Conservation (phyloP, 768 basidiomycete species). For the Lentinula lateritia region DNA sequence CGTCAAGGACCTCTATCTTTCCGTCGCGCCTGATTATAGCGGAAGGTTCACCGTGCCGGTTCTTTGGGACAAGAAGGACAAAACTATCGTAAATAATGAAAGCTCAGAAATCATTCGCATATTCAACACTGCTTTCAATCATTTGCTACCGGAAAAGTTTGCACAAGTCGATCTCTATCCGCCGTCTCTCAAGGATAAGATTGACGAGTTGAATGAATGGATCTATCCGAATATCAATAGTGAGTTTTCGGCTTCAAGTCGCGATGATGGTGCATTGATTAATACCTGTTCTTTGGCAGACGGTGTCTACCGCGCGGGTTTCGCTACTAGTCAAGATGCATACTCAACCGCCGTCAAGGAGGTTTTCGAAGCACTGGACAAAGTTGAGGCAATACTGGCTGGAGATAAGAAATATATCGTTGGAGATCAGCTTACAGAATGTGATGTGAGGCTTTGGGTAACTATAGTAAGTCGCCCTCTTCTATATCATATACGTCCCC, state of each 20-base stretch:
- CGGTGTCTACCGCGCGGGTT: conserved; percentile 87
- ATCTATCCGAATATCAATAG: conserved; percentile 84
- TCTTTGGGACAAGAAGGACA: conserved; percentile 87
- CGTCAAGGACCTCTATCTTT: conserved; percentile 82
- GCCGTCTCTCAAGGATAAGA: conserved; percentile 58
- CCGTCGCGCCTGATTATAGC: conserved; percentile 61
- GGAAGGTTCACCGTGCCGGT: conserved; percentile 87
- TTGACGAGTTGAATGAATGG: conserved; percentile 83
- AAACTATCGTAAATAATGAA: conserved; percentile 94
- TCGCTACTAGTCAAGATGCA: conserved; percentile 74
- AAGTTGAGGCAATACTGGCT: conserved; percentile 68
- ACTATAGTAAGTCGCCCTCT: conserved; percentile 63
- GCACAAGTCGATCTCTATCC: conserved; percentile 78
- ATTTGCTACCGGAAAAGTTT: conserved; percentile 59
- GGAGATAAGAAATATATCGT: conserved; percentile 76
- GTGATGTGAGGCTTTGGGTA: conserved; percentile 85
- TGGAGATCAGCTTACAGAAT: conserved; percentile 79
- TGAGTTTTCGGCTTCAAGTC: conserved; percentile 27
- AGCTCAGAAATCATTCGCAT: conserved; percentile 93
- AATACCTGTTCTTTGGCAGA: conserved; percentile 31
- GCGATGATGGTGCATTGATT: neutral
- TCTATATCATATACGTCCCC: neutral
- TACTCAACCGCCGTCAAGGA: conserved; percentile 74
- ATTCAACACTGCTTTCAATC: conserved; percentile 82
- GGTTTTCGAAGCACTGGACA: conserved; percentile 77